These are phyloP conservation scores for Bretziella fagacearum DNA, from an alignment of 2,329 filamentous ascomycete species.

Conservation along the genomic window DNA sequence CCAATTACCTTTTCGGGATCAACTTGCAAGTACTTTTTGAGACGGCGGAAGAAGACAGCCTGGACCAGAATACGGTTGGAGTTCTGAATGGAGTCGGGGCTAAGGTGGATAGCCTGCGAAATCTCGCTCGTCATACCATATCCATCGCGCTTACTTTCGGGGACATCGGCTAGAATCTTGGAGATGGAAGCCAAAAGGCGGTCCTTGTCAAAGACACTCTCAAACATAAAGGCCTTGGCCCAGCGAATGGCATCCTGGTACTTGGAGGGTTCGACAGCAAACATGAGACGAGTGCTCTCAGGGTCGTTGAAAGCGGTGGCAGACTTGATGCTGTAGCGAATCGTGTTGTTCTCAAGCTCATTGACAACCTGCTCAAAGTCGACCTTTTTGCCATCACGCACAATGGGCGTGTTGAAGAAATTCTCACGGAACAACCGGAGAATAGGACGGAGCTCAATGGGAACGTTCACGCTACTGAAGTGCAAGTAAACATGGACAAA, in stretches of 20 bases:
- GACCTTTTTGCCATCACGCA: slow-evolving; percentile 55
- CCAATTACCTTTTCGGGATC: slow-evolving; percentile 58
- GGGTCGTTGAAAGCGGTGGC: slow-evolving; percentile 55
- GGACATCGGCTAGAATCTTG: slow-evolving; percentile 80
- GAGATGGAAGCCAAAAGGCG: slow-evolving; percentile 48
- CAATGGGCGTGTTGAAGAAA: slow-evolving; percentile 86
- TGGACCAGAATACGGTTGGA: slow-evolving; percentile 73
- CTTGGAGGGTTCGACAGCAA: slow-evolving; percentile 78
- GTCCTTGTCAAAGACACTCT: slow-evolving; percentile 66
- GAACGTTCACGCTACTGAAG: slow-evolving; percentile 60
- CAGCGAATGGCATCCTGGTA: slow-evolving; percentile 69
- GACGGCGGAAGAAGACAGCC: slow-evolving; percentile 68
- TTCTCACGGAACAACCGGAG: slow-evolving; percentile 73
- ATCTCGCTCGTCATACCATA: slow-evolving; percentile 47
- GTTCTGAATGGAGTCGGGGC: slow-evolving; percentile 57
- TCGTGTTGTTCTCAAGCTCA: slow-evolving; percentile 77
- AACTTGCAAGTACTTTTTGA: slow-evolving; percentile 64
- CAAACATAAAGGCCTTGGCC: slow-evolving; percentile 73
- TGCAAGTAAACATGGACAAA: slow-evolving; percentile 77
- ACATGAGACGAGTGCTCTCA: slow-evolving; percentile 64
- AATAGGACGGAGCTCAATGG: slow-evolving; percentile 69
- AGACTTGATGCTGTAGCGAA: slow-evolving; percentile 60
- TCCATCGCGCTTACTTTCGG: slow-evolving; percentile 78
- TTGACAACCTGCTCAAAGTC: slow-evolving; percentile 87
- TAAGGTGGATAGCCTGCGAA: slow-evolving; percentile 64